Evolutionary conservation across 208 protist species (phyloP).

Genomic region (Cochliopodium minus): DNA sequence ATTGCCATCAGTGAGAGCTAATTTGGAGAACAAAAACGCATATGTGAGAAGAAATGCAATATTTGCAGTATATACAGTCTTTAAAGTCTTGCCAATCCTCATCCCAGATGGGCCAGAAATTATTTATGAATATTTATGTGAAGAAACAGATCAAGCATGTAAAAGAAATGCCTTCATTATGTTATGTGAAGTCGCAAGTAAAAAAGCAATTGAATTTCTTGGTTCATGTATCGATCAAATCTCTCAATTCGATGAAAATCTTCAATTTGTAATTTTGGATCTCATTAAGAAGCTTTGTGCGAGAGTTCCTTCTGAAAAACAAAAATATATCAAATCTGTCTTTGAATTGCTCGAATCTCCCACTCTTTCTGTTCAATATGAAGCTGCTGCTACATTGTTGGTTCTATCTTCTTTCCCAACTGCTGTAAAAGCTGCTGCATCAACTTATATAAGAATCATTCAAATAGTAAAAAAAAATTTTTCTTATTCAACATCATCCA

Average conservation of each 20-base stretch:
- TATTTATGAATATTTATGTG: slow-evolving; percentile 67
- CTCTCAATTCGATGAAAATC: slow-evolving; percentile 54
- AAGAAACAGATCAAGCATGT: slow-evolving; percentile 63
- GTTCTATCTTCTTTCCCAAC: slow-evolving; percentile 77
- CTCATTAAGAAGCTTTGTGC: slow-evolving; percentile 54
- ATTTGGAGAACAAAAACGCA: slow-evolving; percentile 71
- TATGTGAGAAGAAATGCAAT: slow-evolving; percentile 93
- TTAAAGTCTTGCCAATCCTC: slow-evolving; percentile 65
- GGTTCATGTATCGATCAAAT: slow-evolving; percentile 33
- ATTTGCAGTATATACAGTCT: slow-evolving; percentile 78
- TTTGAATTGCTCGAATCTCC: slow-evolving; percentile 74
- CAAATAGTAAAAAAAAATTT: slow-evolving; percentile 33
- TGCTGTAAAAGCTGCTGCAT: slow-evolving; percentile 67
- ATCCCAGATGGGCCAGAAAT: slow-evolving; percentile 87
- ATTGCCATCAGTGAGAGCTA: slow-evolving; percentile 67
- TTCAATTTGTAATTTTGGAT: slow-evolving; percentile 66
- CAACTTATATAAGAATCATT: slow-evolving; percentile 73
- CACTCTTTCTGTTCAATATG: slow-evolving; percentile 74
- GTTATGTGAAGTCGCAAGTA: slow-evolving; percentile 75
- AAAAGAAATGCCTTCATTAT: slow-evolving; percentile 93
- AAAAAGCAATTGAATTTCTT: slow-evolving; percentile 75
- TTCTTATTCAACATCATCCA: no score
- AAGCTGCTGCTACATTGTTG: slow-evolving; percentile 77
- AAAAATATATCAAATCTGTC: slow-evolving; percentile 75
- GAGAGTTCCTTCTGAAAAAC: slow-evolving; percentile 56